A percentile compares a stretch with the other conserved stretches of the same genome.
Evolutionary conservation across 192 early-diverging fungal species (phyloP).

Genomic region (Radiomyces spectabilis): DNA sequence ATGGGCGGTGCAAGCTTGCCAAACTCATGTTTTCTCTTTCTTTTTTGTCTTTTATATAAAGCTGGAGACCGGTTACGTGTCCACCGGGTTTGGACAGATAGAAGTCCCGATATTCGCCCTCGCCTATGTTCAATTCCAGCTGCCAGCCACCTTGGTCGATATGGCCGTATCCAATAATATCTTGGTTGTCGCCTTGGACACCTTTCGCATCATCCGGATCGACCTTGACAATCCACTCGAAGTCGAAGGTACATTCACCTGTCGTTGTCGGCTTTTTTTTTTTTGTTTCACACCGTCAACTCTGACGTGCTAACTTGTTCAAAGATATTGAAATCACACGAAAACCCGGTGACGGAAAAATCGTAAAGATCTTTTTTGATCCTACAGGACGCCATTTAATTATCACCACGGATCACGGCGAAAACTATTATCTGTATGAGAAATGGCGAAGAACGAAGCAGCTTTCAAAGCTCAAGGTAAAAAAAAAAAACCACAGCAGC

Average conservation of each 20-base stretch:
- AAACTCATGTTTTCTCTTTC: neutral
- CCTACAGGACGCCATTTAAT: constrained; percentile 86
- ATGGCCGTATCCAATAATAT: constrained; percentile 81
- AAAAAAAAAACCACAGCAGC: neutral
- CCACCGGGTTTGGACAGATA: constrained; percentile 38
- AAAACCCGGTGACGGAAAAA: constrained; percentile 47
- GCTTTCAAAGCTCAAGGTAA: constrained; percentile 72
- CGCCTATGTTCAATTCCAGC: constrained; percentile 84
- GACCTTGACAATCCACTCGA: constrained; percentile 78
- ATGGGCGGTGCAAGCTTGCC: neutral
- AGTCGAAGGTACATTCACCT: constrained; percentile 51
- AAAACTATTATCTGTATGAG: constrained; percentile 85
- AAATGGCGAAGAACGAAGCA: constrained; percentile 81
- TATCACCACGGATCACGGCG: constrained; percentile 80
- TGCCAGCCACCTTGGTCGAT: constrained; percentile 66
- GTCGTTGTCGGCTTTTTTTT: neutral
- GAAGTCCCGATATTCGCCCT: constrained; percentile 67
- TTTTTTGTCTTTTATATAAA: constrained; percentile 11
- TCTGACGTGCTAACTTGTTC: too few species aligned
- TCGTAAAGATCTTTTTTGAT: constrained; percentile 77
- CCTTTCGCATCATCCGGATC: constrained; percentile 73
- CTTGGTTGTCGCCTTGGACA: constrained; percentile 73
- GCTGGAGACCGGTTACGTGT: constrained; percentile 53
- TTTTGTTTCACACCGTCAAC: neutral
- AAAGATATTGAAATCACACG: constrained; percentile 72